A percentile compares a stretch with the other conserved stretches of the same genome.
These are phyloP conservation scores for Suillus subluteus DNA, from an alignment of 768 basidiomycete species.

Conservation along the genomic window DNA sequence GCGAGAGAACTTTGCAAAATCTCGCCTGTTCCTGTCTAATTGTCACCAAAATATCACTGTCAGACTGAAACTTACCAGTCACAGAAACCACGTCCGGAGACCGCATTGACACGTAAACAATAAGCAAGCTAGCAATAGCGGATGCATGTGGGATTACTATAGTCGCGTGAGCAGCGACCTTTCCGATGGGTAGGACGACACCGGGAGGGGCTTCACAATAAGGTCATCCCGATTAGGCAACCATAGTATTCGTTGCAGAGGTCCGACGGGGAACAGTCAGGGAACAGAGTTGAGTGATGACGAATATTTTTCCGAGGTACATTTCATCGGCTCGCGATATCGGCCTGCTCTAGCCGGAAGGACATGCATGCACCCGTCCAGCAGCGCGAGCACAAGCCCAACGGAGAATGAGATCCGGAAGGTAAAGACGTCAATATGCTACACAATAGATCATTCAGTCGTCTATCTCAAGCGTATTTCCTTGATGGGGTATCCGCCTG, in stretches of 20 bases:
- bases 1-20: neutral
- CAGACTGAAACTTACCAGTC: neutral
- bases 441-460: neutral
- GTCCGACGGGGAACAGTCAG: neutral
- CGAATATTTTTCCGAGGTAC: neutral
- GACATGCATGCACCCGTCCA: neutral
- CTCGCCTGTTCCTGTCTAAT: neutral
- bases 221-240: neutral
- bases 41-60: neutral
- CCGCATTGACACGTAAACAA: neutral
- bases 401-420: conserved; percentile 60
- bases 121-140: neutral
- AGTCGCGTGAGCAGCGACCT: neutral
- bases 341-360: neutral
- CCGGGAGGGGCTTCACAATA: conserved; percentile 1
- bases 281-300: neutral
- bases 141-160: neutral
- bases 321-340: neutral
- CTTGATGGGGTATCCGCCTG: neutral
- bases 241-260: neutral
- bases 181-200: neutral
- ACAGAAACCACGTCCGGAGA: neutral
- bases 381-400: neutral
- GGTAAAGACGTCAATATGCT: conserved; percentile 11
- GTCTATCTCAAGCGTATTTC: neutral